These are phyloP conservation scores for Chlamydomonas sp. DNA, from an alignment of 139 green algal species.

Conservation along the genomic window DNA sequence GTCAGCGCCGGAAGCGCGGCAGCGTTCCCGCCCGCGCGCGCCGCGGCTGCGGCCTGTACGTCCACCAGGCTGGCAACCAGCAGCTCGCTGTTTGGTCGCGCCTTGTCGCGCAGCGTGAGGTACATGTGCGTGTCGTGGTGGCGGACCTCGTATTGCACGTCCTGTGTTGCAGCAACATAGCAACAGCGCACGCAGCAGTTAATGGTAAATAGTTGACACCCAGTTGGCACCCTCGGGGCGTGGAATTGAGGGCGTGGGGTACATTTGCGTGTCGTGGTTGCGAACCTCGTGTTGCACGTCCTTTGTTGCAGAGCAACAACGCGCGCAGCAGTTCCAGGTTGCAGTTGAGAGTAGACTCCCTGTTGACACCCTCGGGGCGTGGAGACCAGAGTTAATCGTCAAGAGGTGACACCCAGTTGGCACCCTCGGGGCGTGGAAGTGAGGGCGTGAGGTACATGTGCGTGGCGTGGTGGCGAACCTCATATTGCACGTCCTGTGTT, in stretches of 20 bases:
- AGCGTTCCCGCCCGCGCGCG: not conserved
- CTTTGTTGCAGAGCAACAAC: too few species aligned
- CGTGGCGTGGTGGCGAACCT: constrained; percentile 35
- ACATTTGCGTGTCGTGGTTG: too few species aligned
- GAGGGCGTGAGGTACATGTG: constrained; percentile 44
- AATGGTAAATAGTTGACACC: too few species aligned
- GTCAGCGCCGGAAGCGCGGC: constrained; percentile 10
- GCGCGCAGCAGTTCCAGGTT: too few species aligned
- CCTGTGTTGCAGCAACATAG: not conserved
- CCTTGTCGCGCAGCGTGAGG: constrained; percentile 39
- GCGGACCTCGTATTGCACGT: constrained; percentile 64
- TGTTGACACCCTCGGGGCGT: too few species aligned
- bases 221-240: too few species aligned
- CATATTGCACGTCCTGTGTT: constrained; percentile 60
- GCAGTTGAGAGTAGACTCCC: too few species aligned
- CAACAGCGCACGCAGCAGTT: not conserved
- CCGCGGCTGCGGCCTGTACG: not conserved
- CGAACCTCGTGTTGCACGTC: too few species aligned
- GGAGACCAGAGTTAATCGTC: too few species aligned
- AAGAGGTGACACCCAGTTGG: too few species aligned
- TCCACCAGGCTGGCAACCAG: constrained; percentile 37
- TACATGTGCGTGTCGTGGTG: constrained; percentile 36
- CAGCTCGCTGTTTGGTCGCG: constrained; percentile 75
- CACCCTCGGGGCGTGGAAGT: too few species aligned
- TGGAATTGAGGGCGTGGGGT: too few species aligned